Evolutionary conservation across 2,329 filamentous ascomycete species (phyloP), one percentile per base, ranked within the genome.

Genomic region (Elsinoe arachidis): DNA sequence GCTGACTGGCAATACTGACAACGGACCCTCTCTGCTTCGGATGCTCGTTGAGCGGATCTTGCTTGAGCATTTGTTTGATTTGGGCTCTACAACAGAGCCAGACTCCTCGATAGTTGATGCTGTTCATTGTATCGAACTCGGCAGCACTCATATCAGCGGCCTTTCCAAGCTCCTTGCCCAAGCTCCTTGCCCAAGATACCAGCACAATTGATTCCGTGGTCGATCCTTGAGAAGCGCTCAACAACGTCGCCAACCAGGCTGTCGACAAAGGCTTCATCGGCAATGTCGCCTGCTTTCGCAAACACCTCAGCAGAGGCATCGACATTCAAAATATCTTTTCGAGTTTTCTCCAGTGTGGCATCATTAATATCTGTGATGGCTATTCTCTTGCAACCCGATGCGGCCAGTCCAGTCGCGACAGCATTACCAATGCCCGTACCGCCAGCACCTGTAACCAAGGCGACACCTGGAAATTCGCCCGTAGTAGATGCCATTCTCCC

Each of bases 151-250:
- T 69, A 41, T 71, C 68, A 43, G 71, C 66, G 1, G 73, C 74
- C 2, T 67, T 65, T 3, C 49, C 49, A 12, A 69, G 68, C 23
- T 67, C 67, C 30, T 67, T 67, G n/a, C 70, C 69, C 23, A 74
- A 67, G 5, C n/a, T n/a, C 67, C 30, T 67, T 67, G n/a, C 70
- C 69, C 23, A 74, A 67, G 5, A 75, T 70, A n/a, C 73, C 74
- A 21, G 75, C 76, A 58, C 68, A 72, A 63, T 78, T 77, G 35
- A 75, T 70, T 15, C 72, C 72, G 63, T 78, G 78, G 64, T 78
- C 75, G 14, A 78, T 68, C 3, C 74, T 66, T 0, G 71, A 71
- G 56, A 73, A 75, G 12, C 64, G 61, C 1, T 63, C 59, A 3
- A 74, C 66, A 2, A 68, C 65, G 15, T 37, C 49, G 6, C 6